Percentiles rank a stretch among this genome's conserved stretches.
Conservation (phyloP, 2,329 filamentous ascomycete species). For the Alternaria sp. region DNA sequence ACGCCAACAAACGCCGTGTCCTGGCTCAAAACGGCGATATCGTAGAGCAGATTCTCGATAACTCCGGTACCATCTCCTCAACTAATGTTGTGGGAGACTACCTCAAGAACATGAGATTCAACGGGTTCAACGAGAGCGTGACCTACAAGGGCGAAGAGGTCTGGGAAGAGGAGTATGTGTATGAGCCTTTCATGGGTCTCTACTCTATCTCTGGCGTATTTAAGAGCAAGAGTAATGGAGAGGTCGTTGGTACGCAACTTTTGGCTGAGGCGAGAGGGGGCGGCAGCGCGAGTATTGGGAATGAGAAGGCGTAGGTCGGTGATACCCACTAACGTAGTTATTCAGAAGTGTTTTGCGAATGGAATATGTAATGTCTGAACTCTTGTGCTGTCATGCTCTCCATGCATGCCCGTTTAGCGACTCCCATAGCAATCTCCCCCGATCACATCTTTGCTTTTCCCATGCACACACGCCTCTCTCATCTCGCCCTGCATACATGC, state of each 20-base stretch:
- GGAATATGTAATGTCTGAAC: not conserved
- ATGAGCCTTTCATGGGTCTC: conserved; percentile 59
- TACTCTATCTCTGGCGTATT: conserved; percentile 56
- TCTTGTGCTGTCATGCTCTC: not conserved
- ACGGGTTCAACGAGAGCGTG: conserved; percentile 55
- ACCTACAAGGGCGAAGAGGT: conserved; percentile 54
- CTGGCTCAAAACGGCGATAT: conserved; percentile 63
- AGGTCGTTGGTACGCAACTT: conserved; percentile 59
- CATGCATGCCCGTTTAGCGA: not conserved
- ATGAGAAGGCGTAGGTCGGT: conserved; percentile 15
- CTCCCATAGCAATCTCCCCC: not conserved
- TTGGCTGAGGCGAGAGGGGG: conserved; percentile 61
- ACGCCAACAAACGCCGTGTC: conserved; percentile 61
- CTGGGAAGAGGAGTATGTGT: conserved; percentile 61
- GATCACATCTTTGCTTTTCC: not conserved
- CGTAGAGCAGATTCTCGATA: conserved; percentile 62
- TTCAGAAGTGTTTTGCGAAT: not conserved
- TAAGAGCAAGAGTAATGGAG: conserved; percentile 56
- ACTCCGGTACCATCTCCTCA: conserved; percentile 57
- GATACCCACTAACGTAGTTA: not conserved
- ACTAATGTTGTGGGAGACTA: conserved; percentile 58
- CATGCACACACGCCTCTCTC: not conserved
- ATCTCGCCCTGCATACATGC: not conserved
- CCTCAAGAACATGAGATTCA: conserved; percentile 61
- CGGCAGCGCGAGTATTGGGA: conserved; percentile 59